phyloP scores from a whole-genome alignment of 1,284 basidiomycete species.

The Puccinia coronata region DNA sequence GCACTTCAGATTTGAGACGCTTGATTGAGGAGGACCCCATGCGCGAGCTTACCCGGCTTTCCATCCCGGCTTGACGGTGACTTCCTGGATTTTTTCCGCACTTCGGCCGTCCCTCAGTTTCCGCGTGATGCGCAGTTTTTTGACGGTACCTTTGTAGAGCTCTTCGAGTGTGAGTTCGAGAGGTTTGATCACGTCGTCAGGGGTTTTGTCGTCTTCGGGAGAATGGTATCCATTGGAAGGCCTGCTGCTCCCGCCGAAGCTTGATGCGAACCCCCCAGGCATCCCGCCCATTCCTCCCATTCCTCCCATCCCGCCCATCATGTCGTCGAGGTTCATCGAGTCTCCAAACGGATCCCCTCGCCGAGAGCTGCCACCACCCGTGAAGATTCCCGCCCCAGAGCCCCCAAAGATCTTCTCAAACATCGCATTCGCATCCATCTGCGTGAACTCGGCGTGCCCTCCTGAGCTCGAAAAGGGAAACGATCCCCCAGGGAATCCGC shows the following conservation, averaged over 20 bases:
- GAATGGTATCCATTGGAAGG: slow-evolving; percentile 52
- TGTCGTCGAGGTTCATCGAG: slow-evolving; percentile 53
- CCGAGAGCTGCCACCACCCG: slow-evolving; percentile 56
- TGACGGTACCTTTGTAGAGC: slow-evolving; percentile 82
- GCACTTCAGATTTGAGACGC: neutral
- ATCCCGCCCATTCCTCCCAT: slow-evolving; percentile 61
- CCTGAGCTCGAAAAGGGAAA: slow-evolving; percentile 49
- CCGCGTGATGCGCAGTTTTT: slow-evolving; percentile 84
- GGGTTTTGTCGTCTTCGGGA: slow-evolving; percentile 57
- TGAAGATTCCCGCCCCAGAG: slow-evolving; percentile 53
- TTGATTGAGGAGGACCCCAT: neutral
- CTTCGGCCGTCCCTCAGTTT: slow-evolving; percentile 70
- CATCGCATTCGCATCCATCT: slow-evolving; percentile 83
- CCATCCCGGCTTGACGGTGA: slow-evolving; percentile 74
- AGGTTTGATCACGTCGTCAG: slow-evolving; percentile 74
- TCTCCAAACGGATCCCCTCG: slow-evolving; percentile 52
- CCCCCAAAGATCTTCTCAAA: slow-evolving; percentile 72
- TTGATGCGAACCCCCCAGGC: slow-evolving; percentile 49
- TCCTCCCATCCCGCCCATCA: slow-evolving; percentile 60
- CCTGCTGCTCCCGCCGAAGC: slow-evolving; percentile 50
- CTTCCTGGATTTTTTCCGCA: slow-evolving; percentile 88
- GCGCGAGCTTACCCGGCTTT: slow-evolving; percentile 56
- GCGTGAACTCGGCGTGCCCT: slow-evolving; percentile 64
- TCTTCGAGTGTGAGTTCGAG: slow-evolving; percentile 86
- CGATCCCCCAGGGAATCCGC: slow-evolving; percentile 27